phyloP scores from a whole-genome alignment of 768 basidiomycete species.

The Albatrellus ellisii region DNA sequence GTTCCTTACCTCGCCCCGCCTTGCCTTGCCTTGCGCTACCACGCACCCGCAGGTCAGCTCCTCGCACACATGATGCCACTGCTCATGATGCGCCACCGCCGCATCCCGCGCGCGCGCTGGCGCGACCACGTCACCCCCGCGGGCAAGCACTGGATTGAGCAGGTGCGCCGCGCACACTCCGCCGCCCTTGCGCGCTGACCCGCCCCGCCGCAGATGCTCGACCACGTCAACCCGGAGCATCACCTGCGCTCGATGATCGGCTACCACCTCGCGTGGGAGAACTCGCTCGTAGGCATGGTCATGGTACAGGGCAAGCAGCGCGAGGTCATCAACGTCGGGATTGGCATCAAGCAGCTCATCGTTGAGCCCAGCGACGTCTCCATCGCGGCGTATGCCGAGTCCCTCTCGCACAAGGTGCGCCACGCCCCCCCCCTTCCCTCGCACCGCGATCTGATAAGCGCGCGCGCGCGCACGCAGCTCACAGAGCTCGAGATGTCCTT shows the following conservation, averaged over 20 bases:
- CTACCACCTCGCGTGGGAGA: constrained; percentile 58
- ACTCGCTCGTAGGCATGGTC: constrained; percentile 68
- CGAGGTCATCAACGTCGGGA: constrained; percentile 70
- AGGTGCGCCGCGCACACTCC: constrained; percentile 28
- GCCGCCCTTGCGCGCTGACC: background rate
- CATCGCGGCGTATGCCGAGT: constrained; percentile 55
- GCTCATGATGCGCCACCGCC: constrained; percentile 77
- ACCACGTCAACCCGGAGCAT: constrained; percentile 34
- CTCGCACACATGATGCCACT: constrained; percentile 66
- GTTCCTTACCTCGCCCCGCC: too few relatives aligned
- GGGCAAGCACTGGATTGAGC: constrained; percentile 78
- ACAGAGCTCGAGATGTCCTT: constrained; percentile 40
- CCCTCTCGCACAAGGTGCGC: constrained; percentile 61
- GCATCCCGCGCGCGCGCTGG: constrained; percentile 69
- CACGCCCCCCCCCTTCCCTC: background rate
- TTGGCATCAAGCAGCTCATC: constrained; percentile 59
- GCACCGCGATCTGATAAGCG: background rate
- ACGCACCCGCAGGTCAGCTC: constrained; percentile 37
- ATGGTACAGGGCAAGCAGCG: constrained; percentile 70
- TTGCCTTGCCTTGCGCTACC: constrained; percentile 5
- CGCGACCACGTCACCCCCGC: constrained; percentile 41
- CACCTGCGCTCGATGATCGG: constrained; percentile 67
- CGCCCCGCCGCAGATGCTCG: constrained; percentile 34
- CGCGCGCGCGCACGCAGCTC: constrained; percentile 23
- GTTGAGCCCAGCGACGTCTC: constrained; percentile 48